These are phyloP conservation scores for Diplodia corticola DNA, from an alignment of 2,329 filamentous ascomycete genomes.

Conservation along the genomic window DNA sequence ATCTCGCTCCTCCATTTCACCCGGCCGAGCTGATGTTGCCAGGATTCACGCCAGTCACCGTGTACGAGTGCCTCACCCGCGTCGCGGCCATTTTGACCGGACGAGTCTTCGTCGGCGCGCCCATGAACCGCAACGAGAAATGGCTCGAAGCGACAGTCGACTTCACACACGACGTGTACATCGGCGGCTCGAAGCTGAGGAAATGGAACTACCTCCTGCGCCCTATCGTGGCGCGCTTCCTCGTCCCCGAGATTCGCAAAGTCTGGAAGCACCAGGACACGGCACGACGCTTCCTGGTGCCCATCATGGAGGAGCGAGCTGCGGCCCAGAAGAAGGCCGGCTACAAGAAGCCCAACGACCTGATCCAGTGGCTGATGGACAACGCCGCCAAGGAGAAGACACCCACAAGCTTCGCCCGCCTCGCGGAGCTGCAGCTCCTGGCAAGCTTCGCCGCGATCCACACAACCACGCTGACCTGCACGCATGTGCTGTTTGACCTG, in stretches of 20 bases:
- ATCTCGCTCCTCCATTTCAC: slow-evolving; percentile 37
- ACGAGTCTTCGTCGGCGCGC: slow-evolving; percentile 49
- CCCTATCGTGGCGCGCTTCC: slow-evolving; percentile 4
- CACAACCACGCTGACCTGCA: slow-evolving; percentile 26
- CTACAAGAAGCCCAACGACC: not conserved
- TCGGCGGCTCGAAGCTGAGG: slow-evolving; percentile 1
- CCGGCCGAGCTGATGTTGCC: not conserved
- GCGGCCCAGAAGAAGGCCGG: slow-evolving; percentile 18
- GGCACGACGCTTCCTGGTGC: slow-evolving; percentile 14
- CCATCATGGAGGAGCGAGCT: slow-evolving; percentile 14
- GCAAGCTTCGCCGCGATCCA: slow-evolving; percentile 28
- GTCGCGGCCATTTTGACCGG: slow-evolving; percentile 42
- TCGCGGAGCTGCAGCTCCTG: slow-evolving; percentile 4
- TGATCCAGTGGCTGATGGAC: slow-evolving; percentile 25
- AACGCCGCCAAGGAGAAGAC: not conserved
- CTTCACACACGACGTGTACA: slow-evolving; percentile 40
- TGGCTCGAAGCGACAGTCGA: slow-evolving; percentile 52
- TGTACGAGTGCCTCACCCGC: slow-evolving; percentile 33
- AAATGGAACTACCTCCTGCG: slow-evolving; percentile 12
- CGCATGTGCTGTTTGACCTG: slow-evolving; percentile 27
- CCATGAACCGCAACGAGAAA: slow-evolving; percentile 47
- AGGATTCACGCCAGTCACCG: slow-evolving; percentile 20
- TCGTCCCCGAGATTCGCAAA: slow-evolving; percentile 4
- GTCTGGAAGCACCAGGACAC: slow-evolving; percentile 22
- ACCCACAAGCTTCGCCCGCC: slow-evolving; percentile 21